Evolutionary conservation across 2,329 filamentous ascomycete genomes (phyloP), one percentile per base, ranked within the genome.

Genomic region (Davidsoniella neocaledoniae): DNA sequence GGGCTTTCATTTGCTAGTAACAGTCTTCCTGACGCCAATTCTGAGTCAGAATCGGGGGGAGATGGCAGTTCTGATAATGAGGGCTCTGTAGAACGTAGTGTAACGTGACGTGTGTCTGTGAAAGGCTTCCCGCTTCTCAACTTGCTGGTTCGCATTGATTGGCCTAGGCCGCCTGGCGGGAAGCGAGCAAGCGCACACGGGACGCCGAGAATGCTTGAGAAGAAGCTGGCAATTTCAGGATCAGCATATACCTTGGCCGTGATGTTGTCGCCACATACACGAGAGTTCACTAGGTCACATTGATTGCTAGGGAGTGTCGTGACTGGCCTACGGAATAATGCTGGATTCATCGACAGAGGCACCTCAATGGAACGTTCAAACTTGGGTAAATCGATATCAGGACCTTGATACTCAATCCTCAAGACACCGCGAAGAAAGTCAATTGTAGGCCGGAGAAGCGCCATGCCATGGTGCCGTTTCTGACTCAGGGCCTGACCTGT

Each of bases 1-100:
- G 91, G 90, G 48, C 86, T 94, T 63, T 96, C 91, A 61, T 98
- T 98, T 21, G 88, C 84, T 2, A 98, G 68, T 0, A 91, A 67
- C 33, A 96, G 87, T 3, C 79, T 72, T 62, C 49, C 62, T 2
- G 50, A 25, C 58, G 14, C 52, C 57, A 21, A 38, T 58, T 78
- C 69, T 23, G 66, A 67, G 53, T 76, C 76, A 0, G 76, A 80
- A 46, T 79, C 75, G 2, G 72, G 70, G 7, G 72, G 74, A 17
- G 71, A 75, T 16, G 72, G 53, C 17, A 71, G 68, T 12, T 17
- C 23, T 16, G 10, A 16, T 17, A n/a, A 5, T n/a, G 16, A 37
- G 8, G 25, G 25, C 14, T 23, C 3, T 14, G 6, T 4, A 12
- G 16, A 17, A n/a, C 26, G 29, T 12, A 12, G 29, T 33, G 29